Percentiles rank a stretch among this genome's conserved stretches.
phyloP scores from a whole-genome alignment of 805 yeast genomes.

The Sporopachydermia lactativora region DNA sequence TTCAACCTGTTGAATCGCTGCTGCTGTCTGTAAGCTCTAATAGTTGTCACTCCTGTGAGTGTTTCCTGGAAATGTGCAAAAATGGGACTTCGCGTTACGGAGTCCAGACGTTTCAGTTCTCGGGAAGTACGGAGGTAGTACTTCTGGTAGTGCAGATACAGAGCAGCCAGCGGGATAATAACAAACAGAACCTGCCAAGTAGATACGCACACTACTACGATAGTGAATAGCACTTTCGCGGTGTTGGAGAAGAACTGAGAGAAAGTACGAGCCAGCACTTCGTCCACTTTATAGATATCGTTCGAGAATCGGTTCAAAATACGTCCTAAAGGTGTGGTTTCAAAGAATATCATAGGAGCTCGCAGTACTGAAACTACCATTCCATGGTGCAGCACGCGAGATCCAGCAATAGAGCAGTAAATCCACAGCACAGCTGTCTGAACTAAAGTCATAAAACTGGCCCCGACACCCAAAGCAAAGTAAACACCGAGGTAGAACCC shows the following conservation, averaged over 20 bases:
- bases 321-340: conserved; percentile 92
- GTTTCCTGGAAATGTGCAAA: conserved; percentile 77
- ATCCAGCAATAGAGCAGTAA: conserved; percentile 30
- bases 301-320: conserved; percentile 81
- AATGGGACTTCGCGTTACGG: conserved; percentile 60
- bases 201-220: conserved; percentile 66
- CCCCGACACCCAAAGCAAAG: conserved; percentile 55
- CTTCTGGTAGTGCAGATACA: conserved; percentile 58
- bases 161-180: conserved; percentile 48
- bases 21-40: conserved; percentile 61
- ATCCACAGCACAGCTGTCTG: conserved; percentile 68
- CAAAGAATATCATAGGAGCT: conserved; percentile 93
- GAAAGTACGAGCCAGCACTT: conserved; percentile 26
- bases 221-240: conserved; percentile 37
- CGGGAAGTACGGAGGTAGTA: conserved; percentile 59
- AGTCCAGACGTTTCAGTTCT: conserved; percentile 62
- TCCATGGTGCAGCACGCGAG: conserved; percentile 38
- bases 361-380: conserved; percentile 67
- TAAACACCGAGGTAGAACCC: conserved; percentile 61
- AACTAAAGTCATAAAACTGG: conserved; percentile 43
- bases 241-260: conserved; percentile 22
- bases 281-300: conserved; percentile 84
- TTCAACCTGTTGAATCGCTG: conserved; percentile 48
- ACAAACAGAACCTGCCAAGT: conserved; percentile 78
- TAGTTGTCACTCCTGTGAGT: conserved; percentile 61